phyloP scores from a whole-genome alignment of 1,284 basidiomycete species.

The Cryptococcus neoformans region DNA sequence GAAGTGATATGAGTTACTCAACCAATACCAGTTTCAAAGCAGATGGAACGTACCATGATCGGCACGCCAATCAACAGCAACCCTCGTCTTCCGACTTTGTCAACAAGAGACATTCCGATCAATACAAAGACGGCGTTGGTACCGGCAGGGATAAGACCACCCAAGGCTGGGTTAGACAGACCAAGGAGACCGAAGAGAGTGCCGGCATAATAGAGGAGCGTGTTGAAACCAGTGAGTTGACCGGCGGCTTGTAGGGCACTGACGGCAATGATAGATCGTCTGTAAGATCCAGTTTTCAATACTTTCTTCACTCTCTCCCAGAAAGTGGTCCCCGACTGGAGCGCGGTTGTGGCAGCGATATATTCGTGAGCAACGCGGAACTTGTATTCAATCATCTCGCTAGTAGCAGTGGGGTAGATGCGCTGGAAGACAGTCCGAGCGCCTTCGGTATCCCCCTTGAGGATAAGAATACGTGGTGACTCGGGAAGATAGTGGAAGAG shows the following conservation, averaged over 20 bases:
- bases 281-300: conserved; percentile 22
- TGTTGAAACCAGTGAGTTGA: conserved; percentile 46
- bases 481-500: conserved; percentile 34
- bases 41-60: conserved; percentile 13
- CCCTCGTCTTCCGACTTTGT: conserved; percentile 37
- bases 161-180: conserved; percentile 25
- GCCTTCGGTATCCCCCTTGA: conserved; percentile 22
- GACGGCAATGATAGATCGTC: conserved; percentile 22
- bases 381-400: conserved; percentile 37
- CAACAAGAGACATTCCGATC: conserved; percentile 35
- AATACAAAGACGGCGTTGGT: conserved; percentile 36
- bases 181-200: conserved; percentile 41
- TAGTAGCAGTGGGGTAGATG: conserved; percentile 33
- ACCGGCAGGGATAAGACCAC: conserved; percentile 20
- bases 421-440: conserved; percentile 22
- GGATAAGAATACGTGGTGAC: conserved; percentile 21
- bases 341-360: conserved; percentile 20
- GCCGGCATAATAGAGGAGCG: conserved; percentile 33
- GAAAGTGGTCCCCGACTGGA: conserved; percentile 15
- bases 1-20: background rate
- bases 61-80: conserved; percentile 27
- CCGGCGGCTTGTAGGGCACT: conserved; percentile 14
- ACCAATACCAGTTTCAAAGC: too few species aligned
- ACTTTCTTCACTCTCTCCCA: conserved; percentile 9
- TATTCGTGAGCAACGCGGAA: conserved; percentile 11